A percentile compares a stretch with the other conserved stretches of the same genome.
phyloP scores from a whole-genome alignment of 768 basidiomycete genomes.

The Chlorophyllum brunneum region DNA sequence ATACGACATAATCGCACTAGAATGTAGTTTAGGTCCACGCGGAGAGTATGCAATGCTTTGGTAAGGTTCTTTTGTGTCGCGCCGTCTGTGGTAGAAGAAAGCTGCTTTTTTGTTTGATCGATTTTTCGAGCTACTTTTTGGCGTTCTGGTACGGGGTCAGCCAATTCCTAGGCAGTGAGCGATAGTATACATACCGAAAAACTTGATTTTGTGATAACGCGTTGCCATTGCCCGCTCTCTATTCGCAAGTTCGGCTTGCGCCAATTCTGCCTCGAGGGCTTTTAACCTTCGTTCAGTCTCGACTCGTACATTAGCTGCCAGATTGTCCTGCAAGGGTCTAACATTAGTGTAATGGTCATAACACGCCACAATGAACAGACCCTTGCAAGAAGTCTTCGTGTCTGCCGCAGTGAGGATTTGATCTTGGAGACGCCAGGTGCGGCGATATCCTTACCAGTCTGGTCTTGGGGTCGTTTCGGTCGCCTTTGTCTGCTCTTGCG shows the following conservation, averaged over 20 bases:
- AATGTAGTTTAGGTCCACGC: constrained; percentile 91
- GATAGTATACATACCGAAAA: constrained; percentile 68
- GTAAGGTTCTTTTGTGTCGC: constrained; percentile 40
- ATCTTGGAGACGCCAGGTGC: constrained; percentile 79
- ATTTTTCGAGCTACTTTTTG: constrained; percentile 83
- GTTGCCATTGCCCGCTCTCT: constrained; percentile 72
- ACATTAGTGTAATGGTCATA: background rate
- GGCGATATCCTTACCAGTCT: constrained; percentile 26
- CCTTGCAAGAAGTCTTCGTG: constrained; percentile 77
- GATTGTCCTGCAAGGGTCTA: constrained; percentile 48
- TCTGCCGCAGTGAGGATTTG: constrained; percentile 81
- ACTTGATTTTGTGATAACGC: constrained; percentile 88
- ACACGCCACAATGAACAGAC: constrained; percentile 29
- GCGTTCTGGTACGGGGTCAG: constrained; percentile 53
- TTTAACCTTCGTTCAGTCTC: constrained; percentile 77
- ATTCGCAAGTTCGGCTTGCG: constrained; percentile 52
- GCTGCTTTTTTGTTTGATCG: constrained; percentile 55
- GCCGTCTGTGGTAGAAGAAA: constrained; percentile 32
- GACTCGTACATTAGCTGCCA: constrained; percentile 82
- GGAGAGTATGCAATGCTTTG: constrained; percentile 50
- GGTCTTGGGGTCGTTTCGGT: constrained; percentile 20
- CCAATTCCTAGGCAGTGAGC: background rate
- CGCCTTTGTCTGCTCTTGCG: constrained; percentile 17
- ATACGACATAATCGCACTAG: constrained; percentile 41
- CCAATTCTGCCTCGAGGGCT: constrained; percentile 71